phyloP scores from a whole-genome alignment of 2,329 filamentous ascomycete genomes.

The Neurospora sp. region DNA sequence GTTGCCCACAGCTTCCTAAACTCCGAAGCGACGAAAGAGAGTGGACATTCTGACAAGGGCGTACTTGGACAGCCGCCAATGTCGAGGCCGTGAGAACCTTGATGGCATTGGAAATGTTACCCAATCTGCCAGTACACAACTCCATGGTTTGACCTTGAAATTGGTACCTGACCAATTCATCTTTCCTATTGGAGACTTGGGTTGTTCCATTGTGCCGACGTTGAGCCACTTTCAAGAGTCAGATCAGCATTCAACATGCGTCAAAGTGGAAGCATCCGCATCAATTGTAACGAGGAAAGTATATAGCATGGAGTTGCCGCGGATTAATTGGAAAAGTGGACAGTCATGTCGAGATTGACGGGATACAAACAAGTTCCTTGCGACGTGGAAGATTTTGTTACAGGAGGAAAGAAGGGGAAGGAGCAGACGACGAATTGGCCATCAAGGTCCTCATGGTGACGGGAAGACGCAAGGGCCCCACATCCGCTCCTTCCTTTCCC shows the following conservation, averaged over 20 bases:
- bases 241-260: background rate
- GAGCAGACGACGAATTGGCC: background rate
- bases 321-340: background rate
- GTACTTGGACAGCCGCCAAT: background rate
- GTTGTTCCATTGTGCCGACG: background rate
- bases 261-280: background rate
- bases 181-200: background rate
- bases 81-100: background rate
- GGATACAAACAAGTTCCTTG: background rate
- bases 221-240: background rate
- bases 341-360: background rate
- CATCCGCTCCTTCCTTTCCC: background rate
- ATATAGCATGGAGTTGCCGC: background rate
- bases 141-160: background rate
- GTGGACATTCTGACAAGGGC: background rate
- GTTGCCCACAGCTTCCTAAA: background rate
- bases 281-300: background rate
- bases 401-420: background rate
- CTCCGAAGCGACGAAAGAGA: background rate
- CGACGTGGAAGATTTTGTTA: background rate
- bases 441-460: slow-evolving; percentile 12
- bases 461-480: background rate
- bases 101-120: background rate
- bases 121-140: background rate
- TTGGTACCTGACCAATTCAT: background rate